Conservation (phyloP, 108 stramenopile genomes). For the Fistulifera pelliculosa region DNA sequence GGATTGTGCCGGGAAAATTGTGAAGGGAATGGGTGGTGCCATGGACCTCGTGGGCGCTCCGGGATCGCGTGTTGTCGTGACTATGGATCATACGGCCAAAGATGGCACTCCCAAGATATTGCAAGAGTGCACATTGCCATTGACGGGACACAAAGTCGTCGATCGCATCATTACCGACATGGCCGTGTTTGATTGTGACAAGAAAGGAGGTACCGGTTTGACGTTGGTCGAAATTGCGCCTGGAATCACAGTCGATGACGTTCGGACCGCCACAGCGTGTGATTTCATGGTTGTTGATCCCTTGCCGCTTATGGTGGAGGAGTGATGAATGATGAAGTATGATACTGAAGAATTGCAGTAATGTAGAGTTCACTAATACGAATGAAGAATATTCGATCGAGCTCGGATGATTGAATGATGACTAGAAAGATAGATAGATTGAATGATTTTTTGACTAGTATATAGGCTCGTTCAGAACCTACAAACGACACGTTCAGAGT, state of each 20-base stretch:
- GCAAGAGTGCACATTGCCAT: conserved; percentile 71
- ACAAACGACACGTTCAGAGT: too few relatives aligned
- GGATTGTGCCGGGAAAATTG: conserved; percentile 92
- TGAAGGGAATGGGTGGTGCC: conserved; percentile 92
- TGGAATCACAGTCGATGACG: conserved; percentile 59
- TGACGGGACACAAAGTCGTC: conserved; percentile 84
- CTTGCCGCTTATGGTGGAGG: too few relatives aligned
- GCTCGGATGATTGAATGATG: too few relatives aligned
- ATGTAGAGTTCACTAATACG: too few relatives aligned
- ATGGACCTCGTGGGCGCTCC: conserved; percentile 87
- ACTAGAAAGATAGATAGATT: too few relatives aligned
- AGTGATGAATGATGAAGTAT: too few relatives aligned
- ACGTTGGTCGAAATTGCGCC: conserved; percentile 68
- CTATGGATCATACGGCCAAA: conserved; percentile 91
- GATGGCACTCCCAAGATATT: conserved; percentile 83
- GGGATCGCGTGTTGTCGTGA: conserved; percentile 79
- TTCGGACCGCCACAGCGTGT: conserved; percentile 54
- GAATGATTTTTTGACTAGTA: too few relatives aligned
- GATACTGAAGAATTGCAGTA: too few relatives aligned
- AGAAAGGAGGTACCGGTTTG: conserved; percentile 44
- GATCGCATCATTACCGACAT: conserved; percentile 90
- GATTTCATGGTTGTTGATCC: conserved; percentile 30
- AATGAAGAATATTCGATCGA: too few relatives aligned
- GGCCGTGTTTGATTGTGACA: conserved; percentile 81
- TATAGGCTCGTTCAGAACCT: too few relatives aligned